A percentile compares a stretch with the other conserved stretches of the same genome.
These are phyloP conservation scores for Paspalum notatum DNA, from an alignment of 176 grass and related monocot species.

Conservation along the genomic window DNA sequence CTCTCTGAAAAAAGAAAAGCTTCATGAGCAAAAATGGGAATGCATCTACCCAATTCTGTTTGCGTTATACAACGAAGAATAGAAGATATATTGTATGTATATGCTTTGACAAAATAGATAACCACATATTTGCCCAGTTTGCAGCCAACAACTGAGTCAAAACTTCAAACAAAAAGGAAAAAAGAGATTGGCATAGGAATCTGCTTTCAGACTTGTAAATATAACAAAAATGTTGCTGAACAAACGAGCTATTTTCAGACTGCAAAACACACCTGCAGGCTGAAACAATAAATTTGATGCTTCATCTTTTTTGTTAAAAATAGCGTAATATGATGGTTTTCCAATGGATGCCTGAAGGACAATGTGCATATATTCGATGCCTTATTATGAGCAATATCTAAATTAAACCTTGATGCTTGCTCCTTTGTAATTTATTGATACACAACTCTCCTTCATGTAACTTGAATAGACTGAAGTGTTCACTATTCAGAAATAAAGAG, in stretches of 20 bases:
- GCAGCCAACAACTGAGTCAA: not conserved
- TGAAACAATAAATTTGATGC: not conserved
- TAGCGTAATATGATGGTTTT: not conserved
- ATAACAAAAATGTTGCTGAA: not conserved
- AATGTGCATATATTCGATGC: not conserved
- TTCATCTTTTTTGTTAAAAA: not conserved
- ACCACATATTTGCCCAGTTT: not conserved
- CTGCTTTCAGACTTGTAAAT: not conserved
- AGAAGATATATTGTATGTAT: not conserved
- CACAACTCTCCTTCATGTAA: not conserved
- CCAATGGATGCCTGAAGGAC: not conserved
- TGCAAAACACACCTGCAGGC: not conserved
- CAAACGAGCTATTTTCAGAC: not conserved
- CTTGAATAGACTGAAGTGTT: not conserved
- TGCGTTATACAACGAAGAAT: not conserved
- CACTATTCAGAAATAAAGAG: not conserved
- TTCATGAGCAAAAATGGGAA: slow-evolving; percentile 8
- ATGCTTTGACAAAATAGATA: not conserved
- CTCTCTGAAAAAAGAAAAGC: slow-evolving; percentile 48
- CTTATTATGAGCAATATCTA: not conserved
- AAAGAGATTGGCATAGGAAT: not conserved
- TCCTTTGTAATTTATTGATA: not conserved
- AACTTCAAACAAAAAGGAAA: not conserved
- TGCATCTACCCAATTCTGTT: not conserved
- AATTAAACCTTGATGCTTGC: not conserved